Evolutionary conservation across 192 early-diverging fungal species (phyloP).

Genomic region (Entomortierella parvispora): DNA sequence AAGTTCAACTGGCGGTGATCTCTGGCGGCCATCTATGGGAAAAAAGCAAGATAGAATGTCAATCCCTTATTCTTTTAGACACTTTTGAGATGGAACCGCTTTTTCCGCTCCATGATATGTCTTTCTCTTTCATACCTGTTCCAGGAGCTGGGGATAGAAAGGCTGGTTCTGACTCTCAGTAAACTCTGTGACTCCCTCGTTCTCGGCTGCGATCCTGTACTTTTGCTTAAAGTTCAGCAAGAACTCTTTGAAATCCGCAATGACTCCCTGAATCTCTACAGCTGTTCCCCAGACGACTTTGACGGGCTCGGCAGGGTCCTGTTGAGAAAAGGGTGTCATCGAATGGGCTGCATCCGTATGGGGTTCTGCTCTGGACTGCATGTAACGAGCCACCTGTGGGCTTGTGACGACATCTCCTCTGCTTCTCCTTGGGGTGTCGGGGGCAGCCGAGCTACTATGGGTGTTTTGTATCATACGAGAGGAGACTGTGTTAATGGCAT

Average conservation of each 20-base stretch:
- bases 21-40: conserved; percentile 71
- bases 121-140: conserved; percentile 66
- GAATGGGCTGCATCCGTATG: conserved; percentile 25
- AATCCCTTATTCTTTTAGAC: background rate
- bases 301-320: conserved; percentile 36
- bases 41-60: conserved; percentile 2
- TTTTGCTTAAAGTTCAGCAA: conserved; percentile 74
- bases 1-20: conserved; percentile 84
- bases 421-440: conserved; percentile 35
- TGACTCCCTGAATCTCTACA: conserved; percentile 87
- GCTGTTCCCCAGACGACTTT: conserved; percentile 93
- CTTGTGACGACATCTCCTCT: conserved; percentile 45
- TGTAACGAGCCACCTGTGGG: conserved; percentile 47
- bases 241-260: conserved; percentile 83
- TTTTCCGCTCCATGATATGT: too few species aligned
- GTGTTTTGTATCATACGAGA: too few species aligned
- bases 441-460: background rate
- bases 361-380: conserved; percentile 23
- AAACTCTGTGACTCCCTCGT: conserved; percentile 20
- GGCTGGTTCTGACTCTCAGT: conserved; percentile 64
- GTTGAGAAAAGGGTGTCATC: conserved; percentile 28
- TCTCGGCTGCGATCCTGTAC: conserved; percentile 59
- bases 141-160: conserved; percentile 81
- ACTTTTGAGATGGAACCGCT: background rate
- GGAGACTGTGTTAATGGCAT: too few species aligned